phyloP scores from a whole-genome alignment of 2,329 filamentous ascomycete species.

The Apiospora phragmitis region DNA sequence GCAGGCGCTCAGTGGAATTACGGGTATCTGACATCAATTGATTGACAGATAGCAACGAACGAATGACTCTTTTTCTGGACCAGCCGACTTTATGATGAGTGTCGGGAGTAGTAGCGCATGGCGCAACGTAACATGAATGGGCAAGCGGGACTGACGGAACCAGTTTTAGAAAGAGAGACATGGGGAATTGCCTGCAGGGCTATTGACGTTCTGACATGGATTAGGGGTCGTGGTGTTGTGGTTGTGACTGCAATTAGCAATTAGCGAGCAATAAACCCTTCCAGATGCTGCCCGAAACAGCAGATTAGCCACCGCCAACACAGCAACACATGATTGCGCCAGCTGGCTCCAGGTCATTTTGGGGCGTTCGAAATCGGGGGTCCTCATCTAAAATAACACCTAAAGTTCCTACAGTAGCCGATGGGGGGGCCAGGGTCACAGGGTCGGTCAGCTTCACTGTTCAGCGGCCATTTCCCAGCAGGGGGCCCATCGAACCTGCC shows the following conservation, averaged over 20 bases:
- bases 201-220: neutral
- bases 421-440: neutral
- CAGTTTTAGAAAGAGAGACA: neutral
- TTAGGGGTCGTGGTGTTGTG: neutral
- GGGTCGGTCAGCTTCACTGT: neutral
- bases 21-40: constrained; percentile 5
- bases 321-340: neutral
- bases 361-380: neutral
- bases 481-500: neutral
- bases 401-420: neutral
- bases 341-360: neutral
- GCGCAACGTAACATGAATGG: neutral
- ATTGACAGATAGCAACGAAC: neutral
- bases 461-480: neutral
- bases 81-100: neutral
- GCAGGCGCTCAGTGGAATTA: neutral
- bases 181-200: neutral
- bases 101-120: neutral
- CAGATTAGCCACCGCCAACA: neutral
- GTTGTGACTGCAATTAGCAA: neutral
- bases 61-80: constrained; percentile 5
- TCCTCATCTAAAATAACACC: neutral
- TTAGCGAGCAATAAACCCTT: neutral
- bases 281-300: neutral
- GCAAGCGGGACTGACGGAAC: neutral